phyloP scores from a whole-genome alignment of 345 rosid genomes.

The Crucihimalaya himalaica region DNA sequence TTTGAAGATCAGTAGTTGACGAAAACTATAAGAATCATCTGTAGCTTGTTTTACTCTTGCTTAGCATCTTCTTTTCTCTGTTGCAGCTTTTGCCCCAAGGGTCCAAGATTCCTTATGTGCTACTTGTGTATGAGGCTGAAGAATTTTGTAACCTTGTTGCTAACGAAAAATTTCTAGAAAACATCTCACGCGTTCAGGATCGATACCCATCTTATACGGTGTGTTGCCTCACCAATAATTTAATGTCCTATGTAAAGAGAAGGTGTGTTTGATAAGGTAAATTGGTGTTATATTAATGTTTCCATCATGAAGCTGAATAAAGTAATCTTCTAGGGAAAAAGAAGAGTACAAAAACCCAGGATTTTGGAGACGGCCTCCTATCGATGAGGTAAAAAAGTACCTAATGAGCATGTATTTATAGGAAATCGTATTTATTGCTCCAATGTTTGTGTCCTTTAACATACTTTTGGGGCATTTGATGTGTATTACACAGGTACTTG shows the following conservation, averaged over 20 bases:
- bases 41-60: not conserved
- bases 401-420: slow-evolving; percentile 10
- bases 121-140: slow-evolving; percentile 74
- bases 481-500: slow-evolving; percentile 60
- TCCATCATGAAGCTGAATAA: slow-evolving; percentile 21
- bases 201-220: slow-evolving; percentile 79
- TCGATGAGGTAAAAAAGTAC: slow-evolving; percentile 67
- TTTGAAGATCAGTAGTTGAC: not conserved
- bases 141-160: slow-evolving; percentile 79
- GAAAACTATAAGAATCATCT: not conserved
- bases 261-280: slow-evolving; percentile 49
- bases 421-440: not conserved
- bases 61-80: slow-evolving; percentile 31
- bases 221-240: slow-evolving; percentile 86
- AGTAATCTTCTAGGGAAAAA: slow-evolving; percentile 59
- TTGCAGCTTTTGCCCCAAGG: slow-evolving; percentile 63
- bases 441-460: not conserved
- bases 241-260: slow-evolving; percentile 74
- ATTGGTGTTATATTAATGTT: not conserved
- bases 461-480: not conserved
- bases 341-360: slow-evolving; percentile 74
- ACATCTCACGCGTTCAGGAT: slow-evolving; percentile 57
- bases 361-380: slow-evolving; percentile 76
- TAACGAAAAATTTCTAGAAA: slow-evolving; percentile 55
- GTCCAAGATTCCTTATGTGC: slow-evolving; percentile 55